Percentiles rank a stretch among this genome's conserved stretches.
These are phyloP conservation scores for Eragrostis nindensis DNA, from an alignment of 176 grass and related monocot genomes.

Conservation along the genomic window DNA sequence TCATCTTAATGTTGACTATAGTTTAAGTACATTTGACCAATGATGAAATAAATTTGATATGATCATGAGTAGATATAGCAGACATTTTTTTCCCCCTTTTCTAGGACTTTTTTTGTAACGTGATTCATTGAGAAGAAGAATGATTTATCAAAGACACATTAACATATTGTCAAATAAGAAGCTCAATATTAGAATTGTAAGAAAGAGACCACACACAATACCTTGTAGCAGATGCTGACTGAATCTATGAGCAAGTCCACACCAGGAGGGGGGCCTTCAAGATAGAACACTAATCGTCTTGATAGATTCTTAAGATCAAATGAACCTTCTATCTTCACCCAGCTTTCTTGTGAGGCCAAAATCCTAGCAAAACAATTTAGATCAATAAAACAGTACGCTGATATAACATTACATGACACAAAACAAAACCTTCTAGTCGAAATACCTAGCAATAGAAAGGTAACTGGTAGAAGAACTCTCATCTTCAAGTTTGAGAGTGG, in stretches of 20 bases:
- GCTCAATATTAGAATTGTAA: conserved; percentile 5
- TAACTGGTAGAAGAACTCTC: conserved; percentile 61
- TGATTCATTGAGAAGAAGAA: not conserved
- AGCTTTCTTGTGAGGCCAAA: conserved; percentile 55
- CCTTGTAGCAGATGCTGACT: conserved; percentile 63
- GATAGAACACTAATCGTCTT: conserved; percentile 60
- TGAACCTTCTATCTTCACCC: conserved; percentile 88
- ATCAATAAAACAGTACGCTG: conserved; percentile 21
- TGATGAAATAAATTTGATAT: conserved; percentile 16
- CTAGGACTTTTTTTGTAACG: not conserved
- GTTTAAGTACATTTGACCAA: conserved; percentile 12
- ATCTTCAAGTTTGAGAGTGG: conserved; percentile 76
- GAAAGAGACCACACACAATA: conserved; percentile 33
- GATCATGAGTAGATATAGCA: conserved; percentile 27
- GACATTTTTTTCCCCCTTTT: conserved; percentile 10
- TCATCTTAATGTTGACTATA: conserved; percentile 28
- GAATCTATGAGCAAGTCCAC: conserved; percentile 92
- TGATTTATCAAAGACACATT: conserved; percentile 4
- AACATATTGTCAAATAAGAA: conserved; percentile 30
- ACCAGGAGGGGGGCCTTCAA: conserved; percentile 79
- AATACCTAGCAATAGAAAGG: conserved; percentile 67
- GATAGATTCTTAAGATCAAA: conserved; percentile 64
- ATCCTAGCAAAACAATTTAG: conserved; percentile 52
- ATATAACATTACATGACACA: conserved; percentile 28
- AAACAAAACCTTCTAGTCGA: conserved; percentile 21